Conservation (phyloP, 1,284 basidiomycete genomes). For the Leccinum solheimii region DNA sequence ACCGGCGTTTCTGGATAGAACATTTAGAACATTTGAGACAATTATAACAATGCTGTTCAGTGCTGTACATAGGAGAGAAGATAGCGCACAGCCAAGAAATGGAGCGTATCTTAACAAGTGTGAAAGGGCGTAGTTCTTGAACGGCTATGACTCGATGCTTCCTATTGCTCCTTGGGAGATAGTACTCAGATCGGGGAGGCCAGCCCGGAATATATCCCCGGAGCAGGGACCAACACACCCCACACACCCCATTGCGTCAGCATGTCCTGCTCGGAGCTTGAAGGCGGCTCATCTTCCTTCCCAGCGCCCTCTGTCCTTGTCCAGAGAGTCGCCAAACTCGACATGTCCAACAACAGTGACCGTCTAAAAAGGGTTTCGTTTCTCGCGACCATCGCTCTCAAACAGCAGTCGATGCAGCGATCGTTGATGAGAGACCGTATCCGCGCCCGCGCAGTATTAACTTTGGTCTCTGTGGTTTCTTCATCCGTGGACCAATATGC, state of each 20-base stretch:
- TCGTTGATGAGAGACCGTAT: slow-evolving; percentile 20
- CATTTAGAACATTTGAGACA: neutral
- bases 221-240: slow-evolving; percentile 22
- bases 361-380: slow-evolving; percentile 20
- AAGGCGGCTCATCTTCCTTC: neutral
- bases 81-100: neutral
- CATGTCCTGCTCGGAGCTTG: slow-evolving; percentile 11
- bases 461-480: neutral
- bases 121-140: neutral
- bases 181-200: neutral
- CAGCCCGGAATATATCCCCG: neutral
- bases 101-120: neutral
- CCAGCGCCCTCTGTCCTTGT: slow-evolving; percentile 7
- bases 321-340: slow-evolving; percentile 13
- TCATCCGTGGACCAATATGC: slow-evolving; percentile 8
- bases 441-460: neutral
- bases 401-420: slow-evolving; percentile 24
- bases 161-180: neutral
- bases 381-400: slow-evolving; percentile 7
- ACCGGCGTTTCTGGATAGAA: neutral
- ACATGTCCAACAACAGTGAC: slow-evolving; percentile 16
- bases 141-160: neutral
- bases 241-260: slow-evolving; percentile 26
- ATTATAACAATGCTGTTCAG: neutral
- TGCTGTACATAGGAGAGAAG: neutral